Evolutionary conservation across 495 filamentous ascomycete genomes (phyloP), one percentile per base, ranked within the genome.

Genomic region (Neurospora sp.): DNA sequence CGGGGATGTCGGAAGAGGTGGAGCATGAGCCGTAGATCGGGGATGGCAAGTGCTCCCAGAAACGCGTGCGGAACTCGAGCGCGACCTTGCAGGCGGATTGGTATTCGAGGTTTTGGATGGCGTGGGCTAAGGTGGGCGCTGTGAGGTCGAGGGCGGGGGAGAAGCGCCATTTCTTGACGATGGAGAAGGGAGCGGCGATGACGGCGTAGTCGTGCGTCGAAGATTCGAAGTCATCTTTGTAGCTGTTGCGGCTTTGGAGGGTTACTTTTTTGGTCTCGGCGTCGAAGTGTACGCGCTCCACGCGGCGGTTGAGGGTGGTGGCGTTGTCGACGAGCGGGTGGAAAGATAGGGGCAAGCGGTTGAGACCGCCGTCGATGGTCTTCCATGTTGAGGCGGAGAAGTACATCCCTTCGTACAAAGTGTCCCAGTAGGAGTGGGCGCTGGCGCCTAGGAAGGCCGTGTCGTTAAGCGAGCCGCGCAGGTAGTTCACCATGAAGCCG

Each of bases 1-100:
- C 89, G 1, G 87, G 82, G 40, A 91, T 87, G 75, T 92, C 88
- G 18, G 76, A 79, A 6, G 85, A 83, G 0, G 82, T 83, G 20
- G 85, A 85, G 74, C 90, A 92, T 1, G 89, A 87, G 44, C 90
- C 90, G 72, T 86, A 81, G 77, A 92, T 92, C 7, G 90, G 90
- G 14, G 85, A 81, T 16, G 80, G 76, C 72, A 86, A 82, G 54
- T 91, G 86, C 74, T 92, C 90, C 90, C 91, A 92, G 85, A 92
- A 92, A 5, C 90, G 86, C 0, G 87, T 86, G 72, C 82, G 78
- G 79, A 89, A 92, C 54, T 89, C 88, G 4, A 92, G 83, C 0
- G 90, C 85, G 0, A 92, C 82, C 72, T 92, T 92, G 83, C 90
- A 92, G 18, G 88, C 85, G 0, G 83, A 81, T 1, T 75, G 73